These are phyloP conservation scores for Geotrichum carabidarum DNA, from an alignment of 1,139 yeast genomes.

Conservation along the genomic window DNA sequence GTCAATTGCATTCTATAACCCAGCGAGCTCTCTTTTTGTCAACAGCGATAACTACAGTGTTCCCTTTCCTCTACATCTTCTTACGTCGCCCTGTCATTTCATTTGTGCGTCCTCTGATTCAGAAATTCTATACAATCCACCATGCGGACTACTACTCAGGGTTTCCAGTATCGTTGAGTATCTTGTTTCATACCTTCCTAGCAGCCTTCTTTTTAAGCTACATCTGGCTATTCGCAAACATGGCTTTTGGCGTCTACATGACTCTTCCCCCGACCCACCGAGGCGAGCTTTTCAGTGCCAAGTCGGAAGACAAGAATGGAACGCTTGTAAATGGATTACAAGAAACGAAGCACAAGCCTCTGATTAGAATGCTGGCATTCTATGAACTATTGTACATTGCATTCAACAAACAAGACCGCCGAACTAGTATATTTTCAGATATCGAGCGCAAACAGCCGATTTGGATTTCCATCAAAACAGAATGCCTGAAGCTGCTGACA, in stretches of 20 bases:
- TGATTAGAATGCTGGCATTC: constrained; percentile 44
- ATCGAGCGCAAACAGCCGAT: constrained; percentile 30
- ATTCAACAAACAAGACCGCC: constrained; percentile 30
- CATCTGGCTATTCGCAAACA: constrained; percentile 60
- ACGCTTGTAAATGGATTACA: constrained; percentile 70
- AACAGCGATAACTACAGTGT: constrained; percentile 32
- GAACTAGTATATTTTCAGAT: constrained; percentile 37
- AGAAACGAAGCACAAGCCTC: constrained; percentile 42
- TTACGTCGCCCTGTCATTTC: constrained; percentile 47
- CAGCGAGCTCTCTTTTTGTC: constrained; percentile 42
- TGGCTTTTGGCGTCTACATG: constrained; percentile 64
- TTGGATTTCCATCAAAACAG: constrained; percentile 27
- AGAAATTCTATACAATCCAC: constrained; percentile 36
- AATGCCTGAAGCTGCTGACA: constrained; percentile 23
- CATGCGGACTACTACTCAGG: constrained; percentile 36
- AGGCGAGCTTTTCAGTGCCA: constrained; percentile 60
- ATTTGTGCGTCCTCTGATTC: constrained; percentile 30
- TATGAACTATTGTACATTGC: constrained; percentile 37
- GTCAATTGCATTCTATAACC: constrained; percentile 37
- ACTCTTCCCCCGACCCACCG: constrained; percentile 79
- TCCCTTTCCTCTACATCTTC: constrained; percentile 48
- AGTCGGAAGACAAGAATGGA: constrained; percentile 57
- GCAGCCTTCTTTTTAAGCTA: constrained; percentile 43
- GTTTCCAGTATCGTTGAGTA: constrained; percentile 40
- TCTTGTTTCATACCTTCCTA: constrained; percentile 39